These are phyloP conservation scores for Aechmea fasciata DNA, from an alignment of 176 grass and related monocot species.

Conservation along the genomic window DNA sequence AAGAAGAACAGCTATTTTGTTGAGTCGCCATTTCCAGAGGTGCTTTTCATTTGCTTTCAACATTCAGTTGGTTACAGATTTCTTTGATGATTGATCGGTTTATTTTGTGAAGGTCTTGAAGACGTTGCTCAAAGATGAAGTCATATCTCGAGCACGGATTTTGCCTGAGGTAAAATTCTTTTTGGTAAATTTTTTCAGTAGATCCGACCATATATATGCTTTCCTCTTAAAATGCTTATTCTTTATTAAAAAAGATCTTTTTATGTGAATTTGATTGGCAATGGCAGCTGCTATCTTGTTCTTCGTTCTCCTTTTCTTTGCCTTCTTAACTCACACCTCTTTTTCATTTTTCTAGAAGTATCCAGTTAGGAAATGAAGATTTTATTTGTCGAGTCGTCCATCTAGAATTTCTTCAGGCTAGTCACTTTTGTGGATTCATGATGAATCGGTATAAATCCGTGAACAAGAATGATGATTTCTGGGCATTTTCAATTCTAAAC, in stretches of 20 bases:
- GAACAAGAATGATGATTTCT: too few relatives aligned
- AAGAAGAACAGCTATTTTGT: constrained; percentile 98
- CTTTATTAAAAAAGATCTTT: background rate
- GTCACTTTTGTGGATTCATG: too few relatives aligned
- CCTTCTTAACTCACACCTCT: background rate
- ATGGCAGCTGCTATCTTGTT: background rate
- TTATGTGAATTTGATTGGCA: background rate
- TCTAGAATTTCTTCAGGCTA: too few relatives aligned
- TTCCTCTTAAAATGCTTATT: background rate
- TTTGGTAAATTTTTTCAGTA: constrained; percentile 10
- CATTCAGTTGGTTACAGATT: constrained; percentile 1
- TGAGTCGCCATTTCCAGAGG: constrained; percentile 85
- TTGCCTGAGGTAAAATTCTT: constrained; percentile 45
- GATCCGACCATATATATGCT: too few relatives aligned
- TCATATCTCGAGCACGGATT: constrained; percentile 45
- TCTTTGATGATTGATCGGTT: constrained; percentile 2
- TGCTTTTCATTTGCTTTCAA: constrained; percentile 29
- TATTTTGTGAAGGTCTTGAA: constrained; percentile 54
- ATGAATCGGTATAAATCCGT: too few relatives aligned
- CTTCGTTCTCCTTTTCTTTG: background rate
- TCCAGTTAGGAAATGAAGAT: too few relatives aligned
- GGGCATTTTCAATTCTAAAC: too few relatives aligned
- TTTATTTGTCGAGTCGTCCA: too few relatives aligned
- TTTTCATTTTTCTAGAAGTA: background rate
- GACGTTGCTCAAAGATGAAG: constrained; percentile 69